Evolutionary conservation across 1,139 yeast species (phyloP).

Genomic region (Entelexis sorbosivorans): DNA sequence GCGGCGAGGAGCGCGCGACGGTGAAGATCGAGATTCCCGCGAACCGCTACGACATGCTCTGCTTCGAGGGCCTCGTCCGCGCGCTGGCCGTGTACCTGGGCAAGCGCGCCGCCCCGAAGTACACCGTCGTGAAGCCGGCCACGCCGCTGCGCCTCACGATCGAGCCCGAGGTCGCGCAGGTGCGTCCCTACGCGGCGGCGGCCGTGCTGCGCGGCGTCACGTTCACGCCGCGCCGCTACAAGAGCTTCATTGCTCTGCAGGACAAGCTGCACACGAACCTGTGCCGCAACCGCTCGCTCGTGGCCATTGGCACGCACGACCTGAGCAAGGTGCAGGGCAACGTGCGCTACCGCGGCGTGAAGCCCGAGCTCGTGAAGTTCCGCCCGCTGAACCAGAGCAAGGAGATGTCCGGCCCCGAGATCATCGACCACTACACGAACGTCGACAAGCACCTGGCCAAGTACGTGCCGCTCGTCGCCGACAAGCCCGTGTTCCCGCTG

Average conservation of each 20-base stretch:
- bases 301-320: conserved; percentile 98
- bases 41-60: conserved; percentile 91
- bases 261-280: conserved; percentile 91
- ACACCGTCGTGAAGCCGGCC: conserved; percentile 44
- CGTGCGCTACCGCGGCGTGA: conserved; percentile 66
- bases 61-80: conserved; percentile 95
- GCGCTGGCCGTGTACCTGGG: conserved; percentile 87
- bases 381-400: conserved; percentile 77
- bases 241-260: conserved; percentile 89
- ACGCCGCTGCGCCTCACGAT: conserved; percentile 61
- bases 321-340: conserved; percentile 69
- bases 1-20: conserved; percentile 68
- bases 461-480: conserved; percentile 76
- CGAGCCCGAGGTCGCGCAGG: conserved; percentile 54
- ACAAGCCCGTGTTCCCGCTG: conserved; percentile 84
- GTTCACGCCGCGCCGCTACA: conserved; percentile 76
- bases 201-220: conserved; percentile 77
- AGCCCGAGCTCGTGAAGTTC: conserved; percentile 60
- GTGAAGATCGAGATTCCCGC: conserved; percentile 96
- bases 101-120: conserved; percentile 51
- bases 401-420: conserved; percentile 61
- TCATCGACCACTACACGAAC: conserved; percentile 82
- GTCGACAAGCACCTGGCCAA: conserved; percentile 76
- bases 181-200: conserved; percentile 91
- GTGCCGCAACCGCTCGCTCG: conserved; percentile 93